Evolutionary conservation across 176 grass and related monocot genomes (phyloP).

Genomic region (Eleusine indica): DNA sequence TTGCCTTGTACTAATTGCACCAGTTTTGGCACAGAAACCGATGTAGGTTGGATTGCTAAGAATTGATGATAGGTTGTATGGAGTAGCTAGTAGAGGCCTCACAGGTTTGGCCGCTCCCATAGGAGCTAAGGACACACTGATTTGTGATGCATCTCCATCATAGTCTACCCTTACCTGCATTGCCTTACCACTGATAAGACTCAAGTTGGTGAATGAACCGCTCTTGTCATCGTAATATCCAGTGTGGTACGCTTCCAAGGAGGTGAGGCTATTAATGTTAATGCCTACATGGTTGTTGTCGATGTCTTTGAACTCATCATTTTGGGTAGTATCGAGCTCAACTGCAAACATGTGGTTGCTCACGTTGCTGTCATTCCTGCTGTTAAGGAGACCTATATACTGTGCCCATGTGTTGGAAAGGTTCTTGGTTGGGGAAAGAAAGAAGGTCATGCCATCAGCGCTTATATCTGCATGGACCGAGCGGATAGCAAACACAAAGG

Average conservation of each 20-base stretch:
- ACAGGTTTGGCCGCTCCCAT: conserved; percentile 7
- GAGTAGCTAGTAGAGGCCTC: conserved; percentile 15
- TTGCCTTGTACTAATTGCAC: conserved; percentile 36
- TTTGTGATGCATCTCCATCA: background rate
- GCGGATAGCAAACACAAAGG: conserved; percentile 45
- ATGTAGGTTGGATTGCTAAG: conserved; percentile 27
- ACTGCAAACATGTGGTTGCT: conserved; percentile 49
- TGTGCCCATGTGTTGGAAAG: conserved; percentile 44
- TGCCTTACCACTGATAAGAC: conserved; percentile 33
- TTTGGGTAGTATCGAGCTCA: conserved; percentile 47
- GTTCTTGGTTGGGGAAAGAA: conserved; percentile 42
- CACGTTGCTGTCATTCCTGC: conserved; percentile 27
- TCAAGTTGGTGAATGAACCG: conserved; percentile 19
- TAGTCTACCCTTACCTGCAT: conserved; percentile 50
- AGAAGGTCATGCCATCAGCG: conserved; percentile 51
- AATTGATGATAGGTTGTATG: conserved; percentile 21
- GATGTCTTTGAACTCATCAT: conserved; percentile 42
- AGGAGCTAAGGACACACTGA: conserved; percentile 35
- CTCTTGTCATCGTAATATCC: conserved; percentile 27
- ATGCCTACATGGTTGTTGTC: conserved; percentile 46
- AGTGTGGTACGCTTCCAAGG: conserved; percentile 12
- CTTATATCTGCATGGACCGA: conserved; percentile 32
- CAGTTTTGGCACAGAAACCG: conserved; percentile 41
- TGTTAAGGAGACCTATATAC: conserved; percentile 49
- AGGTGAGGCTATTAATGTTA: conserved; percentile 36